Percentiles rank a stretch among this genome's conserved stretches.
phyloP scores from a whole-genome alignment of 164 flowering plant species.

The Nymphaea thermarum region DNA sequence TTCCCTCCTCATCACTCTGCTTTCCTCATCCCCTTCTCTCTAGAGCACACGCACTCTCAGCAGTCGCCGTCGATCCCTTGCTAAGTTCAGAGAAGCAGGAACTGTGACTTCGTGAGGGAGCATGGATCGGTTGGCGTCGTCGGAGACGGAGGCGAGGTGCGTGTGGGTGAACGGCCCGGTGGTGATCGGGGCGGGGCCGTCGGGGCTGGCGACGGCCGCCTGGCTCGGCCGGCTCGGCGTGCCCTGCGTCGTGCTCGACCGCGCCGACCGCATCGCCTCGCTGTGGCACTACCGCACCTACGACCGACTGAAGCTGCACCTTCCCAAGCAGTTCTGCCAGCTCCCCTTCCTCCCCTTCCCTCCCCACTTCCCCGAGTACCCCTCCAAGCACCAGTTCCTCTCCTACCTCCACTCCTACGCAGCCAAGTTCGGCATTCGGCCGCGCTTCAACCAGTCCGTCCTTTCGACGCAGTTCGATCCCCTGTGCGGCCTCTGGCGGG shows the following conservation, averaged over 20 bases:
- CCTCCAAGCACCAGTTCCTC: conserved; percentile 56
- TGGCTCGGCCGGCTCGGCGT: conserved; percentile 49
- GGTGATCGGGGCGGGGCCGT: conserved; percentile 75
- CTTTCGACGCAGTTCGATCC: conserved; percentile 52
- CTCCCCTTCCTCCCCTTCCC: conserved; percentile 61
- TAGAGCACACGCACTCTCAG: not conserved
- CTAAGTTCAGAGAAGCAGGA: not conserved
- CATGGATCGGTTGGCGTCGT: not conserved
- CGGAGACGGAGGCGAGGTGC: not conserved
- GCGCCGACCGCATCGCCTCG: conserved; percentile 59
- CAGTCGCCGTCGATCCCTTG: too few species aligned
- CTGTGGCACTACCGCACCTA: conserved; percentile 62
- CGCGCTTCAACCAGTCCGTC: conserved; percentile 46
- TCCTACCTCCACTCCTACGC: conserved; percentile 57
- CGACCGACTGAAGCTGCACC: conserved; percentile 69
- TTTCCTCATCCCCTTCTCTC: not conserved
- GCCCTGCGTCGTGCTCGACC: conserved; percentile 51
- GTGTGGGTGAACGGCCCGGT: conserved; percentile 69
- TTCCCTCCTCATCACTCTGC: not conserved
- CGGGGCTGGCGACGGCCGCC: conserved; percentile 70
- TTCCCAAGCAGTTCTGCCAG: conserved; percentile 73
- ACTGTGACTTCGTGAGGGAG: not conserved
- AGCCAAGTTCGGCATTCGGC: conserved; percentile 31
- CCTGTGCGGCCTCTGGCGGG: conserved; percentile 50
- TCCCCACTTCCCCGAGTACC: conserved; percentile 55